Base-by-base conservation (phyloP, 768 basidiomycete species). In the Tulasnella sp. region DNA sequence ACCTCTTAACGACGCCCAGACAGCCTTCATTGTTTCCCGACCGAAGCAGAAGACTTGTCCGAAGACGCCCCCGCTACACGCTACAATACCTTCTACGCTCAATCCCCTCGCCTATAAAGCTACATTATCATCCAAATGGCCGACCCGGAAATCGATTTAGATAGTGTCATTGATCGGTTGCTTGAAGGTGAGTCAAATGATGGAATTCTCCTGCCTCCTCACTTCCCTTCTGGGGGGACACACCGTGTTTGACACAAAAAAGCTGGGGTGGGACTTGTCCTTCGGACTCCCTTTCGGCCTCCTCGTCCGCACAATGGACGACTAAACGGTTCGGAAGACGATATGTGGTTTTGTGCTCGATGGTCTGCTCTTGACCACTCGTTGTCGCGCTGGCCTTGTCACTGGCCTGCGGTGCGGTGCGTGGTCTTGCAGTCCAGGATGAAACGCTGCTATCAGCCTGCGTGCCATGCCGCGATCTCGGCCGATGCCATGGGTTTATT, bases 131-230 rank as follows among this genome's bases (percentile, higher is more conserved):
- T 27, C 45, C 45, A 48, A 48, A 64, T 64, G 63, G 62, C 63
- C 11, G 64, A 65, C 62, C 64, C 65, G 14, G 94, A 97, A 71
- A 94, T 99, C 73, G 94, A 99, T 80, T 81, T 98, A 61, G 94
- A 99, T 78, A 93, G 91, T 71, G 91, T 99, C 76, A 98, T 99
- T 68, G 94, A 97, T 82, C 80, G 92, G 61, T 78, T 98, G 62
- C 77, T 97, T 62, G 94, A 98, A 84, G 94, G 94, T 94, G 76
- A 72, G 85, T 63, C 25, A 31, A 14, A 27, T 9, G 23, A 37
- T 34, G 15, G 11, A n/a, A 2, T 36, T 53, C n/a, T 69, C 66
- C 54, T 59, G 65, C 60, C 52, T 59, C 58, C 61, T 35, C 59
- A 58, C 49, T 6, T 57, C n/a, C 17, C 8, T 25, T 58, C 4